Percentiles rank a stretch among this genome's conserved stretches.
phyloP scores from a whole-genome alignment of 2,329 filamentous ascomycete genomes.

The Fusarium lateritium region DNA sequence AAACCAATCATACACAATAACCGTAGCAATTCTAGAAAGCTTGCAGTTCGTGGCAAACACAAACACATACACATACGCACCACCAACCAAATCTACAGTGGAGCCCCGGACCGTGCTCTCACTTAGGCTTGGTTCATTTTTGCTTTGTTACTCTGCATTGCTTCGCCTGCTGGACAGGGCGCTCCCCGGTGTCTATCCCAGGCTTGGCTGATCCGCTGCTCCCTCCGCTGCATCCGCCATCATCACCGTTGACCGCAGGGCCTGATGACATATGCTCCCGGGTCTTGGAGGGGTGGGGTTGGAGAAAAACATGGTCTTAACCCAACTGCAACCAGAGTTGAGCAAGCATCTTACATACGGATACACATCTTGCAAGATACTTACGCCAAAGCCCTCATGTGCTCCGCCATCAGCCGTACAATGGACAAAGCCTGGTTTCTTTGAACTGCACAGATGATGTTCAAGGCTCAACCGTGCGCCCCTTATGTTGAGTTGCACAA shows the following conservation, averaged over 20 bases:
- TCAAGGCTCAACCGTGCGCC: constrained; percentile 22
- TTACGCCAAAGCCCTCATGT: constrained; percentile 37
- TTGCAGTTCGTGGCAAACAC: constrained; percentile 37
- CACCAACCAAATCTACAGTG: constrained; percentile 26
- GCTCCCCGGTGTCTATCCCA: constrained; percentile 25
- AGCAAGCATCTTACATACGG: constrained; percentile 22
- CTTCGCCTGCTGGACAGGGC: constrained; percentile 24
- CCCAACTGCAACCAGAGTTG: constrained; percentile 28
- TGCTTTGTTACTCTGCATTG: constrained; percentile 34
- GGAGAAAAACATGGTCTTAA: constrained; percentile 20
- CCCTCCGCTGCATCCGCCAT: constrained; percentile 36
- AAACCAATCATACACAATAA: constrained; percentile 33
- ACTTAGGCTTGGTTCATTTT: constrained; percentile 27
- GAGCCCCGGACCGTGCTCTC: constrained; percentile 15
- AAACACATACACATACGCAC: constrained; percentile 13
- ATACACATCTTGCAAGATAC: constrained; percentile 23
- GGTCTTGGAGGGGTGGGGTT: constrained; percentile 41
- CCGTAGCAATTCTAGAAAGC: constrained; percentile 29
- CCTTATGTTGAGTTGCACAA: constrained; percentile 38
- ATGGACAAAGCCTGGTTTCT: constrained; percentile 16
- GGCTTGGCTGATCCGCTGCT: constrained; percentile 31
- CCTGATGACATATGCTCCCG: constrained; percentile 34
- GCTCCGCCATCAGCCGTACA: constrained; percentile 38
- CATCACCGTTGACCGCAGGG: constrained; percentile 21
- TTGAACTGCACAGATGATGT: constrained; percentile 5